Base-by-base conservation (phyloP, 805 yeast genomes). In the Saccharomycopsis amapae region DNA sequence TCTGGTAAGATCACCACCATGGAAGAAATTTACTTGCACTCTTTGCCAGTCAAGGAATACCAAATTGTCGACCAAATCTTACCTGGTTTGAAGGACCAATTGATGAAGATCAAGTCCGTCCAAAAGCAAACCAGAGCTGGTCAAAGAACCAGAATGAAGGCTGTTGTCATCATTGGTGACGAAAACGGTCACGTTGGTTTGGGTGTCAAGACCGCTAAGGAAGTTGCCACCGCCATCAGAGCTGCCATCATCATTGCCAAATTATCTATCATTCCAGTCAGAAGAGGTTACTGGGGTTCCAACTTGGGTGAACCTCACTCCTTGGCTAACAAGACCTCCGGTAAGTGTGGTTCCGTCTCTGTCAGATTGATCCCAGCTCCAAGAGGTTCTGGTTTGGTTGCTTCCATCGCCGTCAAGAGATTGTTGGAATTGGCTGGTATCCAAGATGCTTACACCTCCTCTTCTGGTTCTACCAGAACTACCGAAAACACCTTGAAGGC, bases 241-340 rank as follows among this genome's bases (percentile, higher is more conserved):
- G 96, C 97, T 65, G 98, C 97, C 65, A 90, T 93, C 78, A 81
- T 88, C 81, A 88, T 93, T 69, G 98, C 98, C 73, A 93, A 93
- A 81, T 82, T 93, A 68, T 84, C 96, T 62, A 84, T 93, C 75
- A 88, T 93, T 71, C 98, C 98, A 71, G 90, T 93, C 79, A 90
- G 98, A 84, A 88, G 98, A 83, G 98, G 98, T 80, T 93, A 93
- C 93, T 93, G 98, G 98, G 98, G 98, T 77, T 75, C 95, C 72
- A 87, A 88, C 81, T 85, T 93, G 75, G 98, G 98, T 83, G 84
- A 85, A 74, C 98, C 98, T 69, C 98, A 93, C 85, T 85, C 98
- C 61, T 83, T 90, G 69, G 90, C 96, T 66, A 74, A 82, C 76
- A 93, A 93, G 88, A 87, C 89, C 71, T 84, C 97, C 61, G 98